Conservation (phyloP, 495 filamentous ascomycete genomes). For the Sordaria brevicollis region DNA sequence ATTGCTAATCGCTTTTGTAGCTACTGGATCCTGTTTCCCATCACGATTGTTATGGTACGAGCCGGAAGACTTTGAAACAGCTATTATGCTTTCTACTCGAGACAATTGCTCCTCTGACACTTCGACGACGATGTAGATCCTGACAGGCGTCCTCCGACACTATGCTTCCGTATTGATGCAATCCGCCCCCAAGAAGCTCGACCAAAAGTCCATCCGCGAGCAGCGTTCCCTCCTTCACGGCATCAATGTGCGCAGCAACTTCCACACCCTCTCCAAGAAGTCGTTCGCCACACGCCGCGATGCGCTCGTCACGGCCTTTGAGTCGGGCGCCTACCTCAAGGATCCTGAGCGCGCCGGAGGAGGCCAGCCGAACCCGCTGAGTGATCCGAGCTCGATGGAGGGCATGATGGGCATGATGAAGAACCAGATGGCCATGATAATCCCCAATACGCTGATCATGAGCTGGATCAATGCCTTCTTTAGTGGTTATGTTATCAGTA, state of each 20-base stretch:
- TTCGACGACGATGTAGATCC: slow-evolving; percentile 44
- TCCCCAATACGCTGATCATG: slow-evolving; percentile 98
- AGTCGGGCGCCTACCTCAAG: slow-evolving; percentile 79
- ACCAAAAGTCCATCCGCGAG: slow-evolving; percentile 68
- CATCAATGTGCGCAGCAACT: slow-evolving; percentile 74
- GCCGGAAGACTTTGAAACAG: neutral
- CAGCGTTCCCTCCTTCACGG: slow-evolving; percentile 80
- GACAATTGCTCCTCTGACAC: slow-evolving; percentile 1
- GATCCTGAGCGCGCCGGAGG: slow-evolving; percentile 77
- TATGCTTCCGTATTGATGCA: slow-evolving; percentile 88
- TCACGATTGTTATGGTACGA: slow-evolving; percentile 89
- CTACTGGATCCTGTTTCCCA: slow-evolving; percentile 97
- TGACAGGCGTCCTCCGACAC: slow-evolving; percentile 92
- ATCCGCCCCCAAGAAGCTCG: slow-evolving; percentile 70
- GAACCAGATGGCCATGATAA: slow-evolving; percentile 99
- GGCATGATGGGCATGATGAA: slow-evolving; percentile 99
- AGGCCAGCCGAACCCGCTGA: slow-evolving; percentile 87
- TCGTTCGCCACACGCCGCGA: slow-evolving; percentile 72
- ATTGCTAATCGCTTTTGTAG: slow-evolving; percentile 30
- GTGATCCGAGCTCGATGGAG: slow-evolving; percentile 95
- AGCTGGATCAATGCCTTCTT: slow-evolving; percentile 99
- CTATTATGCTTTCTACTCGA: neutral
- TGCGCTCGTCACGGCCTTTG: slow-evolving; percentile 67
- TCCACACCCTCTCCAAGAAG: slow-evolving; percentile 57
- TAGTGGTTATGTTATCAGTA: slow-evolving; percentile 92